Evolutionary conservation across 1,139 yeast species (phyloP), one percentile per base, ranked within the genome.

Genomic region (Candida sp.): DNA sequence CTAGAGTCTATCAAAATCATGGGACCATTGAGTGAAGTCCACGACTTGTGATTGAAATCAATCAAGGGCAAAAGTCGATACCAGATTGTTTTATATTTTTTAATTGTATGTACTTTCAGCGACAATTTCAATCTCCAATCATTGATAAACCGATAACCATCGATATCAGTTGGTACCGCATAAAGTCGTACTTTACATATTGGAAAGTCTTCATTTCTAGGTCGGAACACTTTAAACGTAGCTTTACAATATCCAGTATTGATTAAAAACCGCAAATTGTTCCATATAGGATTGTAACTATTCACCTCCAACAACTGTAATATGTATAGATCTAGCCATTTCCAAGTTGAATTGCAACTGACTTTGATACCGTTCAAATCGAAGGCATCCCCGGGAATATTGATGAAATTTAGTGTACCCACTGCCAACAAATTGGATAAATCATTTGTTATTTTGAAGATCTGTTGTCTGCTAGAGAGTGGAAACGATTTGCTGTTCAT

Each of bases 321-420:
- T 45, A 53, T 55, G 41, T 58, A 59, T 11, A 67, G 54, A 50
- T 79, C 81, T 23, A 77, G 59, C 87, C 86, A 81, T 45, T 47
- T 56, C 87, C 87, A 83, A 8, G 27, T 30, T 32, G 32, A 11
- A 42, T 40, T 22, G 6, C 33, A 33, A 7, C 29, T 36, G 32
- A 39, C 41, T 21, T n/a, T 34, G 36, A 36, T 47, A 0, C 64
- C 75, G 54, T 63, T 74, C 39, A 55, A 55, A 30, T 60, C 64
- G 2, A 57, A 54, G 3, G 45, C 42, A 5, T 50, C 46, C 1
- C 49, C 38, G 2, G 85, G 84, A 2, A 71, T 49, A 33, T 70
- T 63, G 42, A 58, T 56, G 41, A 77, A 61, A 50, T 64, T 65
- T 1, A 83, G 50, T 0, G 73, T 63, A 0, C 87, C 89, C 1